Base-by-base conservation (phyloP, 164 flowering plant genomes). In the Echeveria elegans region DNA sequence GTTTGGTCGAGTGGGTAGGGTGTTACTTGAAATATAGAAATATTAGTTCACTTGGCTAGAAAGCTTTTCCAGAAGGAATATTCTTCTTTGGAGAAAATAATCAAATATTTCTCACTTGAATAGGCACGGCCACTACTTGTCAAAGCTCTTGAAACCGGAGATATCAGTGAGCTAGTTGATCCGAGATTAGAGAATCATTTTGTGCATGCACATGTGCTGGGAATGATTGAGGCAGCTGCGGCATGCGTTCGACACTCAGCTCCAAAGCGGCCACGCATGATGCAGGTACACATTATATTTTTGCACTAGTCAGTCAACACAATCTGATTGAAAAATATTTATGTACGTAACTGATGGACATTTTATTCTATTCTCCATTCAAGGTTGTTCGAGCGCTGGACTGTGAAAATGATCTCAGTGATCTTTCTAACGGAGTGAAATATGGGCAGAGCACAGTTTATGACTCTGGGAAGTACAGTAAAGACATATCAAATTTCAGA, bases 381-480 rank as follows among this genome's bases (percentile, higher is more conserved):
- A 73, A 85, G 89, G 84, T 85, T 56, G 79, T 72, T 40, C 79
- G 89, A 72, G 84, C 83, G 63, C 68, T 85, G 66, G 86, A 86
- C 71, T 59, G 65, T 63, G 81, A 80, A 34, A 71, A 68, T 30
- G 81, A 81, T 23, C 32, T 64, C 56, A 63, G 72, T 32, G 90
- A 84, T 77, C 82, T 86, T 34, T 71, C 76, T 19, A 84, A 84
- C 69, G 88, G 90, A 24, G 82, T 82, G 63, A 81, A 81, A 75
- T 74, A 63, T 58, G 88, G 85, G 5, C 80, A 84, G 68, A 86
- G 84, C 82, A 79, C 81, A 5, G 67, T 65, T 1, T 82, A 78
- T 66, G 76, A 80, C 40, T 77, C 83, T 6, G 74, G 81, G 2
- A 78, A 81, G 70, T 79, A 76, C 77, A 73, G 62, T 56, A 31